Evolutionary conservation across 306 rosid species (phyloP).

Genomic region (Lagenaria siceraria): DNA sequence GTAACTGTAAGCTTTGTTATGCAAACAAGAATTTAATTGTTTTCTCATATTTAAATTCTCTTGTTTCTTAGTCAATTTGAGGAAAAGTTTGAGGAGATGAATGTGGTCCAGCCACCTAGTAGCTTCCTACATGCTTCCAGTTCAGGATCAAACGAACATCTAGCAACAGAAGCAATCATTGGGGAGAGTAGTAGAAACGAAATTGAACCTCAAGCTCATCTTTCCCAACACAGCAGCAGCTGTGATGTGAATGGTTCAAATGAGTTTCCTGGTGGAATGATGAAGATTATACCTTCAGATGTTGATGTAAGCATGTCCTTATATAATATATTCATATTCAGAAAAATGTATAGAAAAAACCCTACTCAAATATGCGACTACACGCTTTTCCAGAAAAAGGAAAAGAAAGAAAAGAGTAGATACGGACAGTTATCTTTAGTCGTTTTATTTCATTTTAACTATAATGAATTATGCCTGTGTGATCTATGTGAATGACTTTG

Average conservation of each 20-base stretch:
- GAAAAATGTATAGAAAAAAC: neutral
- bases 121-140: constrained; percentile 68
- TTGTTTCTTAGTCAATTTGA: constrained; percentile 67
- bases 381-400: neutral
- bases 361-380: neutral
- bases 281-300: constrained; percentile 95
- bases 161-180: constrained; percentile 34
- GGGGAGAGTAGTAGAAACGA: constrained; percentile 40
- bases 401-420: neutral
- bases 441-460: neutral
- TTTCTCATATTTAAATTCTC: neutral
- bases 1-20: neutral
- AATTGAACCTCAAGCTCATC: constrained; percentile 44
- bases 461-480: neutral
- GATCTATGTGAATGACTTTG: neutral
- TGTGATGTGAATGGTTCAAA: constrained; percentile 51
- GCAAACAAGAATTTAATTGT: neutral
- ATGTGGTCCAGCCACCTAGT: constrained; percentile 42
- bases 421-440: neutral
- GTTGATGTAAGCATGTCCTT: constrained; percentile 59
- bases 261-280: constrained; percentile 79
- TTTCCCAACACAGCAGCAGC: constrained; percentile 36
- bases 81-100: constrained; percentile 88
- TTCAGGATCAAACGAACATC: constrained; percentile 64
- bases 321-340: neutral